Percentiles rank a stretch among this genome's conserved stretches.
Conservation (phyloP, 148 eudicot species). For the Salicornia ramosissima region DNA sequence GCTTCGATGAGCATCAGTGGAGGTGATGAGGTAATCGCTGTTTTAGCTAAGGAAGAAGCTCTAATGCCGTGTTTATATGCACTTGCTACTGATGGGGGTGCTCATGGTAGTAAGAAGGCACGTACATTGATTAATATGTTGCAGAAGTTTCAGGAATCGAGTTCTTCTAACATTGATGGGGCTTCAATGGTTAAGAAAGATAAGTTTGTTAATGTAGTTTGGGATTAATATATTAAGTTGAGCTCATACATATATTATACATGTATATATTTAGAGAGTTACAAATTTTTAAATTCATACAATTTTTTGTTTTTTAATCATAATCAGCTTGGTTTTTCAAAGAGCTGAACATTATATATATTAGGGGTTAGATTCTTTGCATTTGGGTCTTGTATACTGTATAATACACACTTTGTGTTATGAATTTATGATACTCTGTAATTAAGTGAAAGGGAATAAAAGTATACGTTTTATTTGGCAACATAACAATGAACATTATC, state of each 20-base stretch:
- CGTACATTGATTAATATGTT: slow-evolving; percentile 48
- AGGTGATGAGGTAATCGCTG: slow-evolving; percentile 40
- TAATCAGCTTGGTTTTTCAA: slow-evolving; percentile 31
- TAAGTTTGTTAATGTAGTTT: slow-evolving; percentile 29
- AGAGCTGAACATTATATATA: slow-evolving; percentile 28
- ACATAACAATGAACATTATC: too few relatives aligned
- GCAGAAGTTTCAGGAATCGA: slow-evolving; percentile 50
- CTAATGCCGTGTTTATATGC: slow-evolving; percentile 50
- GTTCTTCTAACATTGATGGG: slow-evolving; percentile 33
- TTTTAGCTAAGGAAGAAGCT: slow-evolving; percentile 40
- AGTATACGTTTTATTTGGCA: too few relatives aligned
- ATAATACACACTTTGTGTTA: slow-evolving; percentile 3
- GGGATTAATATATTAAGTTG: neutral
- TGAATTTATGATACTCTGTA: too few relatives aligned
- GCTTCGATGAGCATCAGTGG: slow-evolving; percentile 43
- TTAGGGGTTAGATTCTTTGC: neutral
- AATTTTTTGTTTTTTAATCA: neutral
- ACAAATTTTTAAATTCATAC: neutral
- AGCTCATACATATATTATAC: slow-evolving; percentile 1
- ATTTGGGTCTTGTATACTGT: slow-evolving; percentile 14
- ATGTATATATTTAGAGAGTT: slow-evolving; percentile 14
- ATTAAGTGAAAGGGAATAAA: too few relatives aligned
- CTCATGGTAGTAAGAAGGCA: slow-evolving; percentile 53
- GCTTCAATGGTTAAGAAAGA: slow-evolving; percentile 28
- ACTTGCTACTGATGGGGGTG: slow-evolving; percentile 47